phyloP scores from a whole-genome alignment of 2,329 filamentous ascomycete species.

The Cercospora sp. region DNA sequence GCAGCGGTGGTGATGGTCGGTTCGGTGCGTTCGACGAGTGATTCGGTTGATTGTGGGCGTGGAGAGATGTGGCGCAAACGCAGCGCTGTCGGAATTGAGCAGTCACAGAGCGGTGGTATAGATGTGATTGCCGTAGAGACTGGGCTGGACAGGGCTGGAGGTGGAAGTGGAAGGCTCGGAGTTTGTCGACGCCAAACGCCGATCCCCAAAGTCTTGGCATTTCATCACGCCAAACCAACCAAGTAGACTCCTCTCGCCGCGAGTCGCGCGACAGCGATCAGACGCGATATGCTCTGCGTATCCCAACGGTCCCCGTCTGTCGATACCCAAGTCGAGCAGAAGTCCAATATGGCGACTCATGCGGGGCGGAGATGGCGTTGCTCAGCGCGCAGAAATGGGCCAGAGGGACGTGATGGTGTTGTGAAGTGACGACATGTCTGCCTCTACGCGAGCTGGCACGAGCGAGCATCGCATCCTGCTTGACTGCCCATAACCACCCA shows the following conservation, averaged over 20 bases:
- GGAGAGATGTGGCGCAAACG: background rate
- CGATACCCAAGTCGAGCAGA: background rate
- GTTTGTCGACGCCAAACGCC: background rate
- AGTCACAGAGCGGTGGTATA: background rate
- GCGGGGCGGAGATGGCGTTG: background rate
- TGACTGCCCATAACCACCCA: background rate
- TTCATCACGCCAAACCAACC: background rate
- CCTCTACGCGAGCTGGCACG: background rate
- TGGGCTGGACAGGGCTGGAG: background rate
- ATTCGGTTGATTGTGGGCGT: background rate
- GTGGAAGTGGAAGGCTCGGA: background rate
- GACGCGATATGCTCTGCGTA: background rate
- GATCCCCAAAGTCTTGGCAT: background rate
- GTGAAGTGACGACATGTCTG: conserved; percentile 3
- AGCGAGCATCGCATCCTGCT: background rate
- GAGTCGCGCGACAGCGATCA: background rate
- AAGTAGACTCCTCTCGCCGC: background rate
- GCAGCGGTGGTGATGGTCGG: background rate
- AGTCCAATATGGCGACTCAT: background rate
- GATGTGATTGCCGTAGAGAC: background rate
- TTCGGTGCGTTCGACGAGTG: background rate
- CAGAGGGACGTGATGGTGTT: background rate
- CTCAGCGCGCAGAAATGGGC: background rate
- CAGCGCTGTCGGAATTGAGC: background rate
- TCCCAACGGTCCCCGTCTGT: background rate